Percentiles rank a stretch among this genome's conserved stretches.
Conservation (phyloP, 2,329 filamentous ascomycete genomes). For the Setomelanomma holmii region DNA sequence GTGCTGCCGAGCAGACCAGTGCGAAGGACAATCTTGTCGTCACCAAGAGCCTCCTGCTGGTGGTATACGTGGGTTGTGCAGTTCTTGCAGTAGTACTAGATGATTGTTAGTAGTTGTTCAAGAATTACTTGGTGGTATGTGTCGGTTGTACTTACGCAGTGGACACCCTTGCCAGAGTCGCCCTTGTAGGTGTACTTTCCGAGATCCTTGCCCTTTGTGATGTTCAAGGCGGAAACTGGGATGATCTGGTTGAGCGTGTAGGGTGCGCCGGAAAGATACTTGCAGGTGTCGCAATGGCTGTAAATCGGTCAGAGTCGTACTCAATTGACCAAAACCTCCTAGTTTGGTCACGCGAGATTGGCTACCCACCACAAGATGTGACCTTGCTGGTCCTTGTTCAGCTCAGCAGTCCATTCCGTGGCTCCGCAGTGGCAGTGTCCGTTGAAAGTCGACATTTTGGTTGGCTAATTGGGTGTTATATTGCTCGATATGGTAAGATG, state of each 20-base stretch:
- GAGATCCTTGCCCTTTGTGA: constrained; percentile 59
- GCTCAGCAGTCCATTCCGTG: constrained; percentile 59
- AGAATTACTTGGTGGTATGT: not conserved
- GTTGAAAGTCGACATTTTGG: constrained; percentile 53
- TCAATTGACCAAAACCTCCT: not conserved
- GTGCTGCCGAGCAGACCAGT: constrained; percentile 58
- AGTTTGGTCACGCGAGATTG: not conserved
- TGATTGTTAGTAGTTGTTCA: not conserved
- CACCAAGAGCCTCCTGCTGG: constrained; percentile 60
- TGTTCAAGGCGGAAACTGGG: constrained; percentile 56
- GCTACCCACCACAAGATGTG: constrained; percentile 56
- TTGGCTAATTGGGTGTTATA: constrained; percentile 1
- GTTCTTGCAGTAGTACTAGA: constrained; percentile 61
- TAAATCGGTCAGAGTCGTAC: not conserved
- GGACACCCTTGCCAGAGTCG: constrained; percentile 62
- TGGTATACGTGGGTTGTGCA: constrained; percentile 65
- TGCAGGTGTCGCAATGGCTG: constrained; percentile 66
- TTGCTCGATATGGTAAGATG: not conserved
- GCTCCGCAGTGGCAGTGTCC: constrained; percentile 65
- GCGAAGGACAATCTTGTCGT: constrained; percentile 60
- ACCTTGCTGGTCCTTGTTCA: constrained; percentile 54
- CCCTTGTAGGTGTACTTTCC: constrained; percentile 64
- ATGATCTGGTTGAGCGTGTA: constrained; percentile 64
- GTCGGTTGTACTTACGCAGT: constrained; percentile 50
- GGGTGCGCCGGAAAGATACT: constrained; percentile 58